A percentile compares a stretch with the other conserved stretches of the same genome.
phyloP scores from a whole-genome alignment of 1,284 basidiomycete genomes.

The Leccinum fallax region DNA sequence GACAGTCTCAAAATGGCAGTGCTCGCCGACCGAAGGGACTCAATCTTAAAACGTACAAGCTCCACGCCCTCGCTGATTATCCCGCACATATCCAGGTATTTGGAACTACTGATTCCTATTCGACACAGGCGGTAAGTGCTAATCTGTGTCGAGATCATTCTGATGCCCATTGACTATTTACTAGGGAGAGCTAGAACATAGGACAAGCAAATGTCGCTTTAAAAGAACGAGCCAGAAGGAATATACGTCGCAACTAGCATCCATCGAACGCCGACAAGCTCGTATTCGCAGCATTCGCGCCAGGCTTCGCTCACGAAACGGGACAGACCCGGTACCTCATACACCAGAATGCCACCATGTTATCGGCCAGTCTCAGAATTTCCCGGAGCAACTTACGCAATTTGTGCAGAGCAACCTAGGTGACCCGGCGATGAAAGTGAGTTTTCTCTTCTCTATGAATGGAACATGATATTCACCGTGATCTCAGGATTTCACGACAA shows the following conservation, averaged over 20 bases:
- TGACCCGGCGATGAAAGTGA: background rate
- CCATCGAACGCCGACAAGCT: background rate
- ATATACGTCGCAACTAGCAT: background rate
- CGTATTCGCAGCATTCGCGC: background rate
- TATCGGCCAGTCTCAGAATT: background rate
- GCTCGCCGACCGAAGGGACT: background rate
- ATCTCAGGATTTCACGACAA: background rate
- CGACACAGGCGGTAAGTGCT: background rate
- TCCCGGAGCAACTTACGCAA: background rate
- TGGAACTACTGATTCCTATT: background rate
- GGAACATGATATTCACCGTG: background rate
- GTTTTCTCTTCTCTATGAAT: background rate
- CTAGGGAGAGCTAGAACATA: background rate
- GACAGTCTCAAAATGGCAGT: background rate
- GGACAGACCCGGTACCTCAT: background rate
- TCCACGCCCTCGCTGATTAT: background rate
- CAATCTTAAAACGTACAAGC: background rate
- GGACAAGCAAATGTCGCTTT: background rate
- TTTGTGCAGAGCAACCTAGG: background rate
- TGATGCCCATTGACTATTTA: background rate
- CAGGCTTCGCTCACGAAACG: background rate
- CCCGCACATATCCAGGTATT: background rate
- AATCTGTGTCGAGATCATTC: background rate
- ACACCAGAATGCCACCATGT: background rate
- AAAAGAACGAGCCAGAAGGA: background rate